Percentiles rank a stretch among this genome's conserved stretches.
Evolutionary conservation across 2,329 filamentous ascomycete genomes (phyloP).

Genomic region (Apiospora sp.): DNA sequence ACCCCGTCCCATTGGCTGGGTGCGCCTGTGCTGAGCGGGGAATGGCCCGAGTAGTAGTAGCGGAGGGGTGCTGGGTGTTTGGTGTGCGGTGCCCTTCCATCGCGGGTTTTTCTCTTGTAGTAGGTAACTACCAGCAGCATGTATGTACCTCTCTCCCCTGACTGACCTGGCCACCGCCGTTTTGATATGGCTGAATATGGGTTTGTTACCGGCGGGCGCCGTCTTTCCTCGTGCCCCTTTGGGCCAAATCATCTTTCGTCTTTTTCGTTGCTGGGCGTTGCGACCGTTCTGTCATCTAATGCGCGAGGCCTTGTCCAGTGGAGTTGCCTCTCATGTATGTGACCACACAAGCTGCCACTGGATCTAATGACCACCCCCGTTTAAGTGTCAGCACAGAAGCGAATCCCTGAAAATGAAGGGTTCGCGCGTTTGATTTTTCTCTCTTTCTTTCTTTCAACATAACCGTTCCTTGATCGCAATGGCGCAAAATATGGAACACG

Average conservation of each 20-base stretch:
- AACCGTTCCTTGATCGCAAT: not conserved
- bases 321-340: conserved; percentile 1
- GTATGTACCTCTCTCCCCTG: not conserved
- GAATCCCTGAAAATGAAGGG: not conserved
- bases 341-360: conserved; percentile 15
- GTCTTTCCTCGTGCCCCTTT: not conserved
- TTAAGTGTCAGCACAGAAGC: not conserved
- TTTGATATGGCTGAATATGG: conserved; percentile 16
- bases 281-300: conserved; percentile 18
- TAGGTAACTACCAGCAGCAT: not conserved
- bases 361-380: not conserved
- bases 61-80: not conserved
- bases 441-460: not conserved
- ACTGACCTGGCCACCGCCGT: not conserved
- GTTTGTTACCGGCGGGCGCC: conserved; percentile 13
- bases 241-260: not conserved
- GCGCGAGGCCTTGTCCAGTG: conserved; percentile 15
- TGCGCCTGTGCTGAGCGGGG: not conserved
- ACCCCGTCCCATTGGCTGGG: not conserved
- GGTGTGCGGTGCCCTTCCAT: not conserved
- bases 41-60: not conserved
- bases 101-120: not conserved
- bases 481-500: not conserved
- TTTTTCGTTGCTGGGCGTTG: not conserved
- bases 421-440: not conserved